Evolutionary conservation across 163 green algal genomes (phyloP), one percentile per base, ranked within the genome.

Genomic region (Scenedesmus sp.): DNA sequence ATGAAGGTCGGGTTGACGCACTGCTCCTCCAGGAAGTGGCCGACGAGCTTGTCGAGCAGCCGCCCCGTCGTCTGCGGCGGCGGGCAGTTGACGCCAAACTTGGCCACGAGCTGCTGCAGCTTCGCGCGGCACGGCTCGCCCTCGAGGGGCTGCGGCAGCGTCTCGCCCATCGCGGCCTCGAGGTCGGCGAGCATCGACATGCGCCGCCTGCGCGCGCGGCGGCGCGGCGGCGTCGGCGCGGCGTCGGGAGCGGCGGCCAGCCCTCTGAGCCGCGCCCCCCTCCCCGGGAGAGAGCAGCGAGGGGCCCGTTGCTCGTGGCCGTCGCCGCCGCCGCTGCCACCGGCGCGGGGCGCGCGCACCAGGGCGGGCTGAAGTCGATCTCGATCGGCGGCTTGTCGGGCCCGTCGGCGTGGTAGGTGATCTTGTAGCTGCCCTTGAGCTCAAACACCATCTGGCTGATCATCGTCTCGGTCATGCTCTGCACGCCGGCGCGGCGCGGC

Each of bases 281-380:
- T n/a, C n/a, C n/a, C n/a, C n/a, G n/a, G n/a, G n/a, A n/a, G n/a
- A n/a, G n/a, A n/a, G n/a, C n/a, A n/a, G n/a, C n/a, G n/a, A n/a
- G n/a, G n/a, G n/a, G n/a, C n/a, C n/a, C n/a, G n/a, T n/a, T n/a
- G n/a, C n/a, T n/a, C n/a, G n/a, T n/a, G n/a, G n/a, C n/a, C n/a
- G n/a, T n/a, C n/a, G n/a, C n/a, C n/a, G n/a, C n/a, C n/a, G n/a
- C n/a, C n/a, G n/a, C n/a, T n/a, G n/a, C n/a, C n/a, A n/a, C n/a
- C n/a, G 22, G 13, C 24, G 50, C n/a, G 29, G 57, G 18, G 29
- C 29, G 34, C 4, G 33, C 73, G 48, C 82, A 83, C 91, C 93
- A 99, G 5, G 96, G 96, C n/a, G 94, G 95, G 24, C 92, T 96
- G 86, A 99, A 99, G 91, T 99, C 95, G 53, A 99, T 98, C 80